Conservation (phyloP, 1,139 yeast genomes). For the Blastobotrys apis region DNA sequence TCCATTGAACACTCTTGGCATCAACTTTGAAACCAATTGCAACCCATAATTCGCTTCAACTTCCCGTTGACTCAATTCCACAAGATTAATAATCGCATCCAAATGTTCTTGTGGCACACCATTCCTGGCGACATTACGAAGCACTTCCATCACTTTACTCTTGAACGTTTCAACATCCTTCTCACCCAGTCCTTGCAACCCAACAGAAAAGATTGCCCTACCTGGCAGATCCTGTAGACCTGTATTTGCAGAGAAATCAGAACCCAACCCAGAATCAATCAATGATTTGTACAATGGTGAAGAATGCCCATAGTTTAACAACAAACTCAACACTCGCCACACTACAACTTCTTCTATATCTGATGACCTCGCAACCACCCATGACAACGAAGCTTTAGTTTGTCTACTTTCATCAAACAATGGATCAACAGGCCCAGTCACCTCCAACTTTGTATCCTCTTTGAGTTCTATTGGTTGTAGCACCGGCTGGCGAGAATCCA, state of each 20-base stretch:
- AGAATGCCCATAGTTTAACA: slow-evolving; percentile 86
- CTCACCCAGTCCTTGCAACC: slow-evolving; percentile 68
- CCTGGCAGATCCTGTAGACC: slow-evolving; percentile 86
- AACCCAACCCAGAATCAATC: slow-evolving; percentile 79
- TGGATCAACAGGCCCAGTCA: slow-evolving; percentile 78
- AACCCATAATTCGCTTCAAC: slow-evolving; percentile 91
- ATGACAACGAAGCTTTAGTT: slow-evolving; percentile 74
- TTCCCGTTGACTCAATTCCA: slow-evolving; percentile 77
- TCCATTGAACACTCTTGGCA: slow-evolving; percentile 81
- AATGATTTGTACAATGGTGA: slow-evolving; percentile 82
- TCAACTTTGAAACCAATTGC: slow-evolving; percentile 63
- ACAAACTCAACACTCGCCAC: slow-evolving; percentile 64
- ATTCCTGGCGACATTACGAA: slow-evolving; percentile 33
- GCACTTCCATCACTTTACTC: slow-evolving; percentile 40
- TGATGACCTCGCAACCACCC: slow-evolving; percentile 75
- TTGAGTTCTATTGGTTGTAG: slow-evolving; percentile 45
- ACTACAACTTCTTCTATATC: slow-evolving; percentile 68
- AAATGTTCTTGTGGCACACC: slow-evolving; percentile 60
- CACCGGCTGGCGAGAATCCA: slow-evolving; percentile 22
- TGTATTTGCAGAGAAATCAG: slow-evolving; percentile 82
- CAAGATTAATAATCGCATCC: slow-evolving; percentile 81
- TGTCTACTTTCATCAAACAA: slow-evolving; percentile 71
- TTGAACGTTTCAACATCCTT: slow-evolving; percentile 46
- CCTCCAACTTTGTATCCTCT: slow-evolving; percentile 37
- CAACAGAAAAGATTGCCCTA: slow-evolving; percentile 73